Evolutionary conservation across 306 rosid genomes (phyloP), one percentile per base, ranked within the genome.

Genomic region (Quercus mongolica): DNA sequence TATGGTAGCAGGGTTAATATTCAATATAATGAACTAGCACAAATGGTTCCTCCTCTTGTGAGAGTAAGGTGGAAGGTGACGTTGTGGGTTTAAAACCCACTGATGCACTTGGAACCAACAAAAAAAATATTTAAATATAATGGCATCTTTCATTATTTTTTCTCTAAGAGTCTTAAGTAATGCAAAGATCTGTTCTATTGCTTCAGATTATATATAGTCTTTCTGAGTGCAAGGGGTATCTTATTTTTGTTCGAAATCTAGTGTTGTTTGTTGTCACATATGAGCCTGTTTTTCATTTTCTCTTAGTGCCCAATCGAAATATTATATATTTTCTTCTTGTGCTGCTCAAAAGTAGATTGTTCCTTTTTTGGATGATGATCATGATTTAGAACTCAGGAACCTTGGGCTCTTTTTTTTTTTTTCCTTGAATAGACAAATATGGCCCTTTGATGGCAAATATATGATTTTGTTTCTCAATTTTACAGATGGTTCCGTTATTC

Each of bases 401-500:
- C 46, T 41, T 2, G 46, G 46, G 46, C 46, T 41, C 3, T 38
- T 35, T 35, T 35, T 6, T 38, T 38, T 38, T 35, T 38, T 38
- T 41, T 0, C 3, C 46, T 7, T 8, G 11, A 41, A 41, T 63
- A 11, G 3, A 26, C 25, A 33, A 54, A 20, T 14, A 51, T 30
- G 28, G 58, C 30, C 75, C 20, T 55, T 46, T 44, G 65, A 26
- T 68, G 41, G 35, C 20, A 33, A 63, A 57, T 61, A 28, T 64
- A 41, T 80, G 6, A 26, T 70, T 71, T 56, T 84, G 69, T 77
- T 55, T 69, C 58, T 63, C 55, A 71, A 31, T 79, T 59, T 74
- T 72, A 74, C 97, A 95, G 99, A 95, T 91, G 99, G 99, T 95
- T 88, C 99, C 99, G 54, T 84, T 95, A 93, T 95, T 91, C 88